Conservation (phyloP, 179 eudicot genomes). For the Gypsophila paniculata region DNA sequence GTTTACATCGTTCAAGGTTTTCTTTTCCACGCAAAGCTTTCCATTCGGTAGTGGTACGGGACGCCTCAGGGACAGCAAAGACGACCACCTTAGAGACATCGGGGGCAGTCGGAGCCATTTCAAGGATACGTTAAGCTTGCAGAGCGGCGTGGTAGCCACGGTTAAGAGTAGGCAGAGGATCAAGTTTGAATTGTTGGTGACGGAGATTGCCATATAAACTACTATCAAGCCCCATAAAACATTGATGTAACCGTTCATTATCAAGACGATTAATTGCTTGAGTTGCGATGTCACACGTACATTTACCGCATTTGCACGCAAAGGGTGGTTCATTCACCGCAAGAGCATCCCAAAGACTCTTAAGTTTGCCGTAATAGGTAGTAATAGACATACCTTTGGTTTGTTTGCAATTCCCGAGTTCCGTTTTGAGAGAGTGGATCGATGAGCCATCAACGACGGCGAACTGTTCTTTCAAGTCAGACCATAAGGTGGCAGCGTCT, state of each 20-base stretch:
- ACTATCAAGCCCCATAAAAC: neutral
- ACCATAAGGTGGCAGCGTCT: neutral
- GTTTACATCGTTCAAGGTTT: no score
- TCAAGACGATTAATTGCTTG: neutral
- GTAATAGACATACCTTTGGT: neutral
- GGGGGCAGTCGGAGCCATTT: no score
- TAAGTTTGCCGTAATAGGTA: neutral
- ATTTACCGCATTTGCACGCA: neutral
- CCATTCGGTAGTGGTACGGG: no score
- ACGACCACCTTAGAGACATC: no score
- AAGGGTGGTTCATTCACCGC: neutral
- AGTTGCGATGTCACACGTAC: neutral
- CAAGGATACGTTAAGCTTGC: neutral
- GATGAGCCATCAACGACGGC: neutral
- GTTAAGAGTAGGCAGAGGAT: neutral
- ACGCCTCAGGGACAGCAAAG: no score
- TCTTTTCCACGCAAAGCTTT: no score
- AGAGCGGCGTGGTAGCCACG: neutral
- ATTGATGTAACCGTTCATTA: neutral
- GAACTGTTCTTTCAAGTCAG: neutral
- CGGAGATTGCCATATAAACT: neutral
- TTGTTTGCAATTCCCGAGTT: neutral
- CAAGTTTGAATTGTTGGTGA: neutral
- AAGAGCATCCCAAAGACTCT: neutral
- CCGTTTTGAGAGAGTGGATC: neutral